phyloP scores from a whole-genome alignment of 106 monocot genomes.

The Ottelia alismoides region DNA sequence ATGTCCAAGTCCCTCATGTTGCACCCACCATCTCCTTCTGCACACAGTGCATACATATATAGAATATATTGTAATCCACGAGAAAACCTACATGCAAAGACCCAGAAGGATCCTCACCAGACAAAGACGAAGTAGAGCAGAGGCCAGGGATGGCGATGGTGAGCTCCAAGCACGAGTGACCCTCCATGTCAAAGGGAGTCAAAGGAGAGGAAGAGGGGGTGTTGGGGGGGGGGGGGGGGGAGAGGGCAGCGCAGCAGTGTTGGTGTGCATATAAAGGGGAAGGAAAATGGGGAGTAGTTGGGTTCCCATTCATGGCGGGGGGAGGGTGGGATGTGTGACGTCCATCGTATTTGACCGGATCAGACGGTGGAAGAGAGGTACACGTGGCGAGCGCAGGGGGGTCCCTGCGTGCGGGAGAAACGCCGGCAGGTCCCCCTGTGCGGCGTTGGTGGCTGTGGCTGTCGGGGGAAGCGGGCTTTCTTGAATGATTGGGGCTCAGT shows the following conservation, averaged over 20 bases:
- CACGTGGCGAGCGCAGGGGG: constrained; percentile 28
- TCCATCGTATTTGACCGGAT: background rate
- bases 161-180: constrained; percentile 30
- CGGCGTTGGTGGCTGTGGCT: constrained; percentile 22
- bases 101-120: constrained; percentile 10
- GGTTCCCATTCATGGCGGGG: no score
- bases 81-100: background rate
- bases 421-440: constrained; percentile 44
- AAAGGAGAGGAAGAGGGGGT: no score
- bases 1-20: constrained; percentile 71
- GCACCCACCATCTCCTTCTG: constrained; percentile 9
- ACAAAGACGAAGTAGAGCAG: constrained; percentile 23
- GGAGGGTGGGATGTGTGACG: background rate
- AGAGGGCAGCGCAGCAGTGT: background rate
- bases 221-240: background rate
- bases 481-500: constrained; percentile 35
- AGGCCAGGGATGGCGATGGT: constrained; percentile 54
- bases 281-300: no score
- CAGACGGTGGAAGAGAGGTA: background rate
- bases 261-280: background rate
- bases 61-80: background rate
- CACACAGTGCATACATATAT: background rate
- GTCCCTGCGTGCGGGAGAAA: constrained; percentile 19
- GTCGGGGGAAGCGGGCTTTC: constrained; percentile 33
- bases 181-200: background rate